Evolutionary conservation across 108 stramenopile species (phyloP).

Genomic region (Fistulifera pelliculosa): DNA sequence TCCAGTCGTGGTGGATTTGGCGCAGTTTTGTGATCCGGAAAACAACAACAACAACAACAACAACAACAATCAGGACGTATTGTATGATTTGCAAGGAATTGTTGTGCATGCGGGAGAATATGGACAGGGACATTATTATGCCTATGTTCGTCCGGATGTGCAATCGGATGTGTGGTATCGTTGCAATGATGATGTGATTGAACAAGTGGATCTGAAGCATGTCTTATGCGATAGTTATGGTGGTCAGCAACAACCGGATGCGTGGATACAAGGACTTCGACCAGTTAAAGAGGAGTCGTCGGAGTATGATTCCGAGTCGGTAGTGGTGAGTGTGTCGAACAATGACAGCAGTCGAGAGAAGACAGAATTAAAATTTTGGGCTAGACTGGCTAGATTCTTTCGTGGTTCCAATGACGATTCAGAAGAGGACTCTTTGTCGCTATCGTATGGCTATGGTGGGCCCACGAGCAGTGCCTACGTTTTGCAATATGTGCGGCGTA

Average conservation of each 20-base stretch:
- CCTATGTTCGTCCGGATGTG: slow-evolving; percentile 73
- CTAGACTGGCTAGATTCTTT: no score
- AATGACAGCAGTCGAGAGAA: not conserved
- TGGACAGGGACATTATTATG: slow-evolving; percentile 60
- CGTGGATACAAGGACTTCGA: no score
- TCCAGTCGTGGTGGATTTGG: slow-evolving; percentile 41
- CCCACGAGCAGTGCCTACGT: slow-evolving; percentile 67
- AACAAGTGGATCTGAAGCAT: slow-evolving; percentile 42
- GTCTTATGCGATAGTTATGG: slow-evolving; percentile 58
- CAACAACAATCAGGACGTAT: slow-evolving; percentile 14
- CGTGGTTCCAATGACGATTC: no score
- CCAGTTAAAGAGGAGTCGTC: not conserved
- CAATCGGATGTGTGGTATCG: slow-evolving; percentile 56
- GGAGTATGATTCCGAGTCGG: slow-evolving; percentile 11
- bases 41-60: no score
- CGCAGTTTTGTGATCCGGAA: slow-evolving; percentile 1
- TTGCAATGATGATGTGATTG: slow-evolving; percentile 72
- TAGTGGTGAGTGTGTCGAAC: slow-evolving; percentile 10
- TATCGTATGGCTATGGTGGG: slow-evolving; percentile 61
- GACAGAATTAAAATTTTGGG: no score
- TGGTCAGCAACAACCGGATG: slow-evolving; percentile 13
- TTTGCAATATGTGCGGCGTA: slow-evolving; percentile 64
- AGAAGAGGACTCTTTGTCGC: no score
- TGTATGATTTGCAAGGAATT: slow-evolving; percentile 74
- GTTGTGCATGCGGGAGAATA: slow-evolving; percentile 77